Evolutionary conservation across 805 yeast genomes (phyloP).

Genomic region (Ogataea nitratoaversa): DNA sequence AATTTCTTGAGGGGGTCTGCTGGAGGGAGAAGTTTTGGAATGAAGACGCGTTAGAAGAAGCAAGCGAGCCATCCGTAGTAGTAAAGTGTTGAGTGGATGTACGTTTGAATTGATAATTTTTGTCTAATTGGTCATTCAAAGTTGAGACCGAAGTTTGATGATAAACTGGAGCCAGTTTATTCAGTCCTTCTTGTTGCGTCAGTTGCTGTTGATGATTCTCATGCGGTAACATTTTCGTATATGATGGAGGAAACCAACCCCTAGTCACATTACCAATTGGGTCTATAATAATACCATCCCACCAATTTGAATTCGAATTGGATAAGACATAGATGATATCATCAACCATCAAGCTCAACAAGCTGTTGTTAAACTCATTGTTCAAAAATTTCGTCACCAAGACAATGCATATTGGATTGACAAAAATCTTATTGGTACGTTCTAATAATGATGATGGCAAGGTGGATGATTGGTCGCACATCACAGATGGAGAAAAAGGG

Average conservation of each 20-base stretch:
- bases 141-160: constrained; percentile 16
- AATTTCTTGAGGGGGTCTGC: constrained; percentile 5
- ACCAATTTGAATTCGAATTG: constrained; percentile 71
- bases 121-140: constrained; percentile 8
- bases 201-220: constrained; percentile 30
- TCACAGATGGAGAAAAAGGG: neutral
- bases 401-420: constrained; percentile 51
- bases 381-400: constrained; percentile 54
- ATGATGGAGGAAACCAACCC: constrained; percentile 84
- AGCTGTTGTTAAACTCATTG: constrained; percentile 43
- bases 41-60: constrained; percentile 11
- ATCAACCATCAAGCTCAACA: constrained; percentile 54
- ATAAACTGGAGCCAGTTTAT: neutral
- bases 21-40: constrained; percentile 2
- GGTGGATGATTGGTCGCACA: neutral
- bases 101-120: neutral
- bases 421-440: neutral
- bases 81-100: too few species aligned
- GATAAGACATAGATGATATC: constrained; percentile 68
- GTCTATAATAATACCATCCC: constrained; percentile 67
- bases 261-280: constrained; percentile 43
- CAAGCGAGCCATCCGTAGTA: constrained; percentile 10
- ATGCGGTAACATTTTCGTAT: constrained; percentile 38
- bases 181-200: constrained; percentile 1
- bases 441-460: neutral